These are phyloP conservation scores for Monilinia fructicola DNA, from an alignment of 2,329 filamentous ascomycete species.

Conservation along the genomic window DNA sequence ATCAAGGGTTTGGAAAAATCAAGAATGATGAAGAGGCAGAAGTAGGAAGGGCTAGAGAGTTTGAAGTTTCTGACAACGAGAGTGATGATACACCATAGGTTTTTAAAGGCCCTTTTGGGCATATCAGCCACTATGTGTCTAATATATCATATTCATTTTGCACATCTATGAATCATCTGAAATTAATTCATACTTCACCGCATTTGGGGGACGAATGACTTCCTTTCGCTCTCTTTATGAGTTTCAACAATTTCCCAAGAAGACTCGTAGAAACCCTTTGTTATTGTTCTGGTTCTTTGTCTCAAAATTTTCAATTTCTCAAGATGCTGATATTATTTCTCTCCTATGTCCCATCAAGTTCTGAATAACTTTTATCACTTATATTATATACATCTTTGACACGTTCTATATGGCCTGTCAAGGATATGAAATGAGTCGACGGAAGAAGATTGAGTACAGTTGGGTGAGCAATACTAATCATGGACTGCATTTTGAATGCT, in stretches of 20 bases:
- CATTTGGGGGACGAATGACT: conserved; percentile 5
- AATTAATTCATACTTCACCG: background rate
- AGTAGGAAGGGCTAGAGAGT: conserved; percentile 27
- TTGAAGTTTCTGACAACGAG: conserved; percentile 21
- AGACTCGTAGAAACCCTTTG: conserved; percentile 11
- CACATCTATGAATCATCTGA: background rate
- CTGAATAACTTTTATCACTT: background rate
- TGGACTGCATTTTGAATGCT: background rate
- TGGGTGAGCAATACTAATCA: background rate
- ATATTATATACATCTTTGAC: background rate
- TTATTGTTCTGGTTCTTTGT: background rate
- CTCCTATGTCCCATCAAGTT: background rate
- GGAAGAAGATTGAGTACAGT: background rate
- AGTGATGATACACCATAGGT: conserved; percentile 3
- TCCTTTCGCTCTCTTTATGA: conserved; percentile 12
- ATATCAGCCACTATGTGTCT: background rate
- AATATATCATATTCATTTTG: background rate
- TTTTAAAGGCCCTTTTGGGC: background rate
- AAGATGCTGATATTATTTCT: background rate
- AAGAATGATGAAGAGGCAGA: conserved; percentile 39
- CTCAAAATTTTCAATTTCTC: background rate
- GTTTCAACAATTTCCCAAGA: background rate
- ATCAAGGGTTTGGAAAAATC: conserved; percentile 39
- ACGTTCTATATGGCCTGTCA: conserved; percentile 15
- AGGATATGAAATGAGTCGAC: conserved; percentile 16